Conservation (phyloP, 345 rosid species). For the Syzygium aromaticum region DNA sequence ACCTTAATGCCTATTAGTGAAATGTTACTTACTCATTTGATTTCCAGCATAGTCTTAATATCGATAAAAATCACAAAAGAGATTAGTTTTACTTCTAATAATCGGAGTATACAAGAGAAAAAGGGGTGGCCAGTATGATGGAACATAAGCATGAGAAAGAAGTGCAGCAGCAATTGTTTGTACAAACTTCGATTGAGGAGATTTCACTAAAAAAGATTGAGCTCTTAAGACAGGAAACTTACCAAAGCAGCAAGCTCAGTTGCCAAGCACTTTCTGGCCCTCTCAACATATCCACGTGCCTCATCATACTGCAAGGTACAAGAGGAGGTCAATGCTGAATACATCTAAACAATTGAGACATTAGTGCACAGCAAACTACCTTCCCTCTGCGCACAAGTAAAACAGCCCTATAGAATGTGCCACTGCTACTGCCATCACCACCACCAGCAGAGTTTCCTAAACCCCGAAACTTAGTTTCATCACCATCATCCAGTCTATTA, state of each 20-base stretch:
- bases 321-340: not conserved
- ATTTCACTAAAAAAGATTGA: not conserved
- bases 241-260: conserved; percentile 99
- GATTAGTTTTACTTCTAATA: not conserved
- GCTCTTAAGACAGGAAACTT: conserved; percentile 7
- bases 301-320: conserved; percentile 64
- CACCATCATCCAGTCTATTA: conserved; percentile 91
- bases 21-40: not conserved
- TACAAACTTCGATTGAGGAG: not conserved
- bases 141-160: not conserved
- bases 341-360: not conserved
- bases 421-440: conserved; percentile 95
- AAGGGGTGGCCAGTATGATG: not conserved
- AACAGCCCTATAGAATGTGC: conserved; percentile 96
- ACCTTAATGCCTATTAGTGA: not conserved
- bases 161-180: not conserved
- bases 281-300: conserved; percentile 91
- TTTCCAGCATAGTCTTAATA: not conserved
- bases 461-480: conserved; percentile 80
- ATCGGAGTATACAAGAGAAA: not conserved
- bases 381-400: conserved; percentile 73
- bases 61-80: not conserved
- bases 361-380: conserved; percentile 24
- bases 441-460: conserved; percentile 79
- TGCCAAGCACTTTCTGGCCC: conserved; percentile 94